Evolutionary conservation across 106 monocot genomes (phyloP).

Genomic region (Gastrodia elata): DNA sequence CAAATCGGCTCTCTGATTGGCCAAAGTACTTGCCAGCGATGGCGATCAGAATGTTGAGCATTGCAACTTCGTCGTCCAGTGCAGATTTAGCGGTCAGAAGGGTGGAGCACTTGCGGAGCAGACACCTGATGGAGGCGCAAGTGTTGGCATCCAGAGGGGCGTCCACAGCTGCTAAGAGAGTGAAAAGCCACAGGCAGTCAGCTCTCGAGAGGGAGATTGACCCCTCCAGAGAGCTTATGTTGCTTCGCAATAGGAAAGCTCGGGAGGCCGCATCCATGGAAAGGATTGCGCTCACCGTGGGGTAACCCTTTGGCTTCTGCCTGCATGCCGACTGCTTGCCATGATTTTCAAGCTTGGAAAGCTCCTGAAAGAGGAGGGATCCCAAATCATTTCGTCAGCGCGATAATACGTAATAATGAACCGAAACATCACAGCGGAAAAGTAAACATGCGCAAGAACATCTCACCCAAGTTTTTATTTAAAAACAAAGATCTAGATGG

Average conservation of each 20-base stretch:
- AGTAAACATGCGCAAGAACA: too few species aligned
- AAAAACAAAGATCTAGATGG: too few species aligned
- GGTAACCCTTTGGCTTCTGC: conserved; percentile 20
- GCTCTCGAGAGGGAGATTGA: conserved; percentile 31
- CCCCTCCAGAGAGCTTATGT: conserved; percentile 33
- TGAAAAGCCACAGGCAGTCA: conserved; percentile 69
- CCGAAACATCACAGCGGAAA: too few species aligned
- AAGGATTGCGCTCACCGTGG: conserved; percentile 35
- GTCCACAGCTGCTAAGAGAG: conserved; percentile 69
- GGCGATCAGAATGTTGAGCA: conserved; percentile 56
- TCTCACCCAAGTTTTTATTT: too few species aligned
- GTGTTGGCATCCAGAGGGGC: conserved; percentile 59
- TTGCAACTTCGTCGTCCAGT: conserved; percentile 61
- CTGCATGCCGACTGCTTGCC: neutral
- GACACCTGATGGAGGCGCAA: conserved; percentile 52
- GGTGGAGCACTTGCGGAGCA: conserved; percentile 68
- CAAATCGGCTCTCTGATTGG: conserved; percentile 39
- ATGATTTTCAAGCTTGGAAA: conserved; percentile 23
- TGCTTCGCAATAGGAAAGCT: conserved; percentile 44
- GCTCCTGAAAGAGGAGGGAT: conserved; percentile 16
- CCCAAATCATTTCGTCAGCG: too few species aligned
- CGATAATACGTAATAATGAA: too few species aligned
- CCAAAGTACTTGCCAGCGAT: conserved; percentile 80
- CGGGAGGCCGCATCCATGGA: conserved; percentile 42
- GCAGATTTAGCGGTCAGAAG: conserved; percentile 44